These are phyloP conservation scores for Colletotrichum abscissum DNA, from an alignment of 2,329 filamentous ascomycete genomes.

Conservation along the genomic window DNA sequence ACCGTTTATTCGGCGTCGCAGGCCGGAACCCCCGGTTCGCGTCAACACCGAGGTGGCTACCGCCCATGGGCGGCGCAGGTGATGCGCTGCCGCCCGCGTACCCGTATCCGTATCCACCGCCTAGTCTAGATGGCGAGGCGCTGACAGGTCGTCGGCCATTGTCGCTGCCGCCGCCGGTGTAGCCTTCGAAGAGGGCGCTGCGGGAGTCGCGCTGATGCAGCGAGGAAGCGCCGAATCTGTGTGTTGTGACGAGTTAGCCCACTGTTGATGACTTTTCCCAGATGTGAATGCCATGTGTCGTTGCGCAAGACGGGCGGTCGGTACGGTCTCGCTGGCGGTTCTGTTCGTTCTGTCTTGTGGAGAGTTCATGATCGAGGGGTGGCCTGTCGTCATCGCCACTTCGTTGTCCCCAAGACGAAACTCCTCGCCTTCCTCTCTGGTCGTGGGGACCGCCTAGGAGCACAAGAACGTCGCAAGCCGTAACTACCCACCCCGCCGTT, in stretches of 20 bases:
- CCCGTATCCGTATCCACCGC: conserved; percentile 65
- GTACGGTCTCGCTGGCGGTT: too few species aligned
- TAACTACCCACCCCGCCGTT: background rate
- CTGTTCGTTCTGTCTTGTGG: too few species aligned
- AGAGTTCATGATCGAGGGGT: too few species aligned
- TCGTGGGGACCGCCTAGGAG: too few species aligned
- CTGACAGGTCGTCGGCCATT: conserved; percentile 56
- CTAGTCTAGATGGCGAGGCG: conserved; percentile 55
- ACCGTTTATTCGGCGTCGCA: conserved; percentile 79
- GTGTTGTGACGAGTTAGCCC: background rate
- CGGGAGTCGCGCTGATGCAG: conserved; percentile 80
- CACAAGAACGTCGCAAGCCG: background rate
- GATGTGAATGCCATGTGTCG: background rate
- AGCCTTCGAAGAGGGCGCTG: conserved; percentile 80
- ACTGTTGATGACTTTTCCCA: background rate
- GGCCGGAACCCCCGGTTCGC: conserved; percentile 62
- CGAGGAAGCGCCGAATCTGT: conserved; percentile 74
- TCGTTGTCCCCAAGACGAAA: too few species aligned
- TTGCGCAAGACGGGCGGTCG: background rate
- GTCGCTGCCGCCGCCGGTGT: conserved; percentile 58
- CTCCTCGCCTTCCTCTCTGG: too few species aligned
- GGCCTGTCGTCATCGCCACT: too few species aligned
- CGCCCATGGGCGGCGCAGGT: conserved; percentile 33
- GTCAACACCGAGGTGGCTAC: conserved; percentile 44
- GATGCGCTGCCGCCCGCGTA: conserved; percentile 40